Conservation (phyloP, 371 early-diverging fungal genomes). For the Zancudomyces culisetae region DNA sequence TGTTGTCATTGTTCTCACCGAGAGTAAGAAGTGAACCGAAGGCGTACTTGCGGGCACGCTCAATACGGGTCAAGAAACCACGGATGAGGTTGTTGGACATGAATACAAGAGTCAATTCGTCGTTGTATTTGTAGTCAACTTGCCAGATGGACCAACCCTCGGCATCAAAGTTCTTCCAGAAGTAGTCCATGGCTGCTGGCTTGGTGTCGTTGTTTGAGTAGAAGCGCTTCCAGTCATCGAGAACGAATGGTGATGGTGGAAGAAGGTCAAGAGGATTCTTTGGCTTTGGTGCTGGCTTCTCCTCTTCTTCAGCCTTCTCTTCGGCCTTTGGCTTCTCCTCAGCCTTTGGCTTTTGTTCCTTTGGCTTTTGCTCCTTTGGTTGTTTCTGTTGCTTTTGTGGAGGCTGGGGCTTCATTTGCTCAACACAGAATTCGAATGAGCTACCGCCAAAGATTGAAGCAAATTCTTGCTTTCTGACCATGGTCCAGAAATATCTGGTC, state of each 20-base stretch:
- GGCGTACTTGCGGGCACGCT: constrained; percentile 85
- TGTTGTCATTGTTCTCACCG: constrained; percentile 75
- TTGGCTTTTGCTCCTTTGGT: constrained; percentile 20
- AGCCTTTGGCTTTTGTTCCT: constrained; percentile 14
- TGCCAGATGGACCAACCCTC: constrained; percentile 74
- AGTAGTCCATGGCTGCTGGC: constrained; percentile 75
- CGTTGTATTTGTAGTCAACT: constrained; percentile 79
- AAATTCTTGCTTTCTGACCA: constrained; percentile 59
- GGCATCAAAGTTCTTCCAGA: constrained; percentile 78
- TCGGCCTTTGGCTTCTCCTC: constrained; percentile 21
- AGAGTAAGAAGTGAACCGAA: constrained; percentile 74
- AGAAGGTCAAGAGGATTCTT: constrained; percentile 81
- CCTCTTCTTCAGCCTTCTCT: constrained; percentile 35
- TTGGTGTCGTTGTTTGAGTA: constrained; percentile 87
- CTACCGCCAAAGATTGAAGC: constrained; percentile 60
- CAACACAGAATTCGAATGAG: constrained; percentile 30
- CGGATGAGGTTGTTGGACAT: constrained; percentile 79
- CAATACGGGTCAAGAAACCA: constrained; percentile 85
- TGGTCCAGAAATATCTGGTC: constrained; percentile 72
- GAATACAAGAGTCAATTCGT: constrained; percentile 56
- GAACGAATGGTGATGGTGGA: constrained; percentile 57
- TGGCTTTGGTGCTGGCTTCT: constrained; percentile 56
- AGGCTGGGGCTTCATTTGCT: constrained; percentile 18
- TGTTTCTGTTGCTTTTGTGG: constrained; percentile 27
- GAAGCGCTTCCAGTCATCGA: constrained; percentile 90